Base-by-base conservation (phyloP, 169 alveolate genomes). In the Plasmodium malariae region DNA sequence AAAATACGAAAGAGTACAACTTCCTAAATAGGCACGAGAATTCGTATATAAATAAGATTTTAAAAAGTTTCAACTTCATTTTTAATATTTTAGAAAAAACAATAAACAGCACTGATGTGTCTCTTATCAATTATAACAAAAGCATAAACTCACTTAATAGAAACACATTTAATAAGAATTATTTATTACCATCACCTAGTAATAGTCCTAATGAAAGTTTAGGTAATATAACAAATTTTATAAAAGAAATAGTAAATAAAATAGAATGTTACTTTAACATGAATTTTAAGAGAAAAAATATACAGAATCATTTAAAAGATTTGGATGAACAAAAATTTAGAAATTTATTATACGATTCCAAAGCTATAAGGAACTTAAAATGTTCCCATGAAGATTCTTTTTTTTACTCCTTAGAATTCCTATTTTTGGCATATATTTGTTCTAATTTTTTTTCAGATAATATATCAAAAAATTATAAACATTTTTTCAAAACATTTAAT, bases 361-460 rank as follows among this genome's bases (percentile, higher is more conserved):
- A 60, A 40, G n/a, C 30, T 14, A 54, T 67, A 26, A 65, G 71
- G 54, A 34, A 72, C 0, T 7, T 83, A 30, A 83, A 59, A 45
- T 43, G 26, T 21, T 26, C 59, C 24, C 59, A 65, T 43, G 63
- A 83, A 26, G 45, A 83, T 57, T 51, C 72, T 1, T 67, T 34
- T 59, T 69, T 83, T 72, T 68, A 14, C 28, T 51, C 67, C 49
- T 45, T 83, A 32, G 91, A 68, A 40, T 83, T 83, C 55, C 21
- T 83, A 43, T 83, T 54, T 30, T 28, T 83, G 26, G 65, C 91
- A 60, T 83, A 68, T 71, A 43, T 69, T 19, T 83, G 91, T 37
- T 83, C 91, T 12, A 83, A 83, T 14, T 83, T 49, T 68, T 83
- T 83, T 34, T 67, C 85, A 37, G 91, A 83, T 17, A 43, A 83